A percentile compares a stretch with the other conserved stretches of the same genome.
Conservation (phyloP, 192 early-diverging fungal genomes). For the Entomortierella parvispora region DNA sequence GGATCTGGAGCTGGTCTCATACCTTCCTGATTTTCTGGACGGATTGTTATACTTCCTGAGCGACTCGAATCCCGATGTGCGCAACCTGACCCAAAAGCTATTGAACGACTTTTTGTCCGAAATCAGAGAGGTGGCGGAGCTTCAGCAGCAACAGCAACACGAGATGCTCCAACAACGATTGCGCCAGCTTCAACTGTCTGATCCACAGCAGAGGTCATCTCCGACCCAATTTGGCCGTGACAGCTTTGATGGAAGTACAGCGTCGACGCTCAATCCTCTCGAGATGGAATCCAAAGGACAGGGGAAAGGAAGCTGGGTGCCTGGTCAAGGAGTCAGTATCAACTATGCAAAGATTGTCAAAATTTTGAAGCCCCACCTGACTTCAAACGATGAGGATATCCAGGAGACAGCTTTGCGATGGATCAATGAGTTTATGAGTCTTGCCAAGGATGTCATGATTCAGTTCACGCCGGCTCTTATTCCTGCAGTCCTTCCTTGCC, state of each 20-base stretch:
- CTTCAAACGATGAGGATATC: constrained; percentile 84
- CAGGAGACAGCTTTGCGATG: constrained; percentile 92
- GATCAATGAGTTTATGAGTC: constrained; percentile 89
- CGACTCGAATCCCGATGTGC: constrained; percentile 91
- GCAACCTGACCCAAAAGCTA: constrained; percentile 80
- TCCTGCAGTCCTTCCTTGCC: constrained; percentile 84
- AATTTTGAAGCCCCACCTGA: constrained; percentile 87
- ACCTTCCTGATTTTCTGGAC: constrained; percentile 94
- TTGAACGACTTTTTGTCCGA: constrained; percentile 93
- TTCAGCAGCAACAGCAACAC: constrained; percentile 66
- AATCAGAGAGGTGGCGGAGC: constrained; percentile 75
- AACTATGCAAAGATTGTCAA: constrained; percentile 87
- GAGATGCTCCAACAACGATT: constrained; percentile 43
- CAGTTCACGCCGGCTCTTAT: constrained; percentile 85
- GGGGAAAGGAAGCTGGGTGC: constrained; percentile 71
- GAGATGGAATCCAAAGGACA: constrained; percentile 57
- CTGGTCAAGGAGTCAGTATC: constrained; percentile 81
- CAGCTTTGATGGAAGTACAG: constrained; percentile 9
- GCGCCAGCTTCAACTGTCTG: constrained; percentile 23
- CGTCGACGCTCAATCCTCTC: constrained; percentile 11
- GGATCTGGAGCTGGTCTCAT: constrained; percentile 91
- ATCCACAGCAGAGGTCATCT: constrained; percentile 15
- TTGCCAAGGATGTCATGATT: constrained; percentile 86
- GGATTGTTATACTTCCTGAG: constrained; percentile 90
- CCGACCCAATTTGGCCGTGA: constrained; percentile 1